A percentile compares a stretch with the other conserved stretches of the same genome.
Conservation (phyloP, 148 eudicot species). For the Camellia lanceoleosa region DNA sequence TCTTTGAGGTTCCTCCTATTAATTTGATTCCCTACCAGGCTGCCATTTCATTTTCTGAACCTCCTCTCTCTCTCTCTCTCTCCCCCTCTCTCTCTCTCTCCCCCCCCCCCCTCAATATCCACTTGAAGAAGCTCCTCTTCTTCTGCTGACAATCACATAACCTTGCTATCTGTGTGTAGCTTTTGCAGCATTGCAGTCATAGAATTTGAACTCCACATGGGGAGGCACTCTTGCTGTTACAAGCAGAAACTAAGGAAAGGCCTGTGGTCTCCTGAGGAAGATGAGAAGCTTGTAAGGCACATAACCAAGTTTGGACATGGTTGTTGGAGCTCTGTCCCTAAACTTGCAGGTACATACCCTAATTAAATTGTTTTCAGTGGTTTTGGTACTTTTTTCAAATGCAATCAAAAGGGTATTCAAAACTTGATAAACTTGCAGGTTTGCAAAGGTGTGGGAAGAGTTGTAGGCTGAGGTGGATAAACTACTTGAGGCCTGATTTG, state of each 20-base stretch:
- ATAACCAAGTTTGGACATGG: conserved; percentile 76
- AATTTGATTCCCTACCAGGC: conserved; percentile 68
- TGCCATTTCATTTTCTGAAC: conserved; percentile 48
- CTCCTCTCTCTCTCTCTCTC: conserved; percentile 23
- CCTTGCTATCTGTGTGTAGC: conserved; percentile 13
- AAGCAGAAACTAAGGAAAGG: conserved; percentile 97
- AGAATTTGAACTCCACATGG: conserved; percentile 41
- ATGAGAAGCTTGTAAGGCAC: conserved; percentile 84
- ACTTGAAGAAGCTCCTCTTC: conserved; percentile 7
- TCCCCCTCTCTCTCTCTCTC: conserved; percentile 21
- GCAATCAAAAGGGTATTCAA: conserved; percentile 12
- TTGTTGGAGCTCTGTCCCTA: conserved; percentile 85
- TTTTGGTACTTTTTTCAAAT: background rate
- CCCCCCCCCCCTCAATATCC: conserved; percentile 2
- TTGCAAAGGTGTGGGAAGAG: conserved; percentile 96
- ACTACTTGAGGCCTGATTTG: conserved; percentile 74
- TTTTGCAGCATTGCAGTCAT: conserved; percentile 19
- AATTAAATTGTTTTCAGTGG: background rate
- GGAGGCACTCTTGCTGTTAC: conserved; percentile 89
- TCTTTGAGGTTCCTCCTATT: conserved; percentile 43
- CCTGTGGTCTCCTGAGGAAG: conserved; percentile 98
- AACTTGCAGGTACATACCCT: conserved; percentile 51
- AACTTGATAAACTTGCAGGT: conserved; percentile 32
- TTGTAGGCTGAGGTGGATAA: conserved; percentile 85
- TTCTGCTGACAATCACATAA: conserved; percentile 20